Evolutionary conservation across 192 early-diverging fungal genomes (phyloP).

Genomic region (Linnemannia elongata): DNA sequence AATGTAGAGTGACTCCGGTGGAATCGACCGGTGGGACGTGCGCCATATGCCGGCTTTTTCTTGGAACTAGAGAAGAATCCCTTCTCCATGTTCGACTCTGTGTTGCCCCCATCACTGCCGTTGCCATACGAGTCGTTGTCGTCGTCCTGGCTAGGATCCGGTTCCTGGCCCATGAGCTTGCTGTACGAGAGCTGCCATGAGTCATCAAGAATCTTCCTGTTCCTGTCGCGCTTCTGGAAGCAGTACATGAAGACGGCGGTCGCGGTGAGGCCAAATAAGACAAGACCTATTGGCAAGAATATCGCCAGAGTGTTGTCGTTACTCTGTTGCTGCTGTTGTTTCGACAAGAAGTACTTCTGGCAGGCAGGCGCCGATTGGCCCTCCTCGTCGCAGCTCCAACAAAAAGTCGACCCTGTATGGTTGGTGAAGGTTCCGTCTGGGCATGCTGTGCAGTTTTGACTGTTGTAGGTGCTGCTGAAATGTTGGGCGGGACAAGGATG

Average conservation of each 20-base stretch:
- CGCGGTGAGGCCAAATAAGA: neutral
- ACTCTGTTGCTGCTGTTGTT: slow-evolving; percentile 3
- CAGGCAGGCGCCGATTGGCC: neutral
- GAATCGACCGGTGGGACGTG: slow-evolving; percentile 13
- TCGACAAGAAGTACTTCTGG: slow-evolving; percentile 22
- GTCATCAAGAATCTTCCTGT: slow-evolving; percentile 27
- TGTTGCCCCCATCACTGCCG: neutral
- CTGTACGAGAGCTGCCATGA: slow-evolving; percentile 41
- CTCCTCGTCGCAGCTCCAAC: slow-evolving; percentile 18
- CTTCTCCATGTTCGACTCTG: neutral
- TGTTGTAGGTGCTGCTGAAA: slow-evolving; percentile 26
- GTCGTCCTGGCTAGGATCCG: slow-evolving; percentile 1
- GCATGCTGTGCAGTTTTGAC: slow-evolving; percentile 1
- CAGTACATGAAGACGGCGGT: slow-evolving; percentile 4
- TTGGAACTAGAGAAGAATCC: neutral
- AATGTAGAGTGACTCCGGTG: slow-evolving; percentile 20
- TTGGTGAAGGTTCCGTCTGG: slow-evolving; percentile 20
- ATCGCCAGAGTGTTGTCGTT: neutral
- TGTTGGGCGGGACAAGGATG: slow-evolving; percentile 13
- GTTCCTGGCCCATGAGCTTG: slow-evolving; percentile 27
- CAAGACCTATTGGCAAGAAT: slow-evolving; percentile 18
- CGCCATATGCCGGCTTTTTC: neutral
- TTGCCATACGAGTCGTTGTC: neutral
- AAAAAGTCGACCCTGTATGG: slow-evolving; percentile 7
- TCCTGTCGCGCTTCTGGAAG: slow-evolving; percentile 8